phyloP scores from a whole-genome alignment of 441 rosid genomes.

The Manihot esculenta region DNA sequence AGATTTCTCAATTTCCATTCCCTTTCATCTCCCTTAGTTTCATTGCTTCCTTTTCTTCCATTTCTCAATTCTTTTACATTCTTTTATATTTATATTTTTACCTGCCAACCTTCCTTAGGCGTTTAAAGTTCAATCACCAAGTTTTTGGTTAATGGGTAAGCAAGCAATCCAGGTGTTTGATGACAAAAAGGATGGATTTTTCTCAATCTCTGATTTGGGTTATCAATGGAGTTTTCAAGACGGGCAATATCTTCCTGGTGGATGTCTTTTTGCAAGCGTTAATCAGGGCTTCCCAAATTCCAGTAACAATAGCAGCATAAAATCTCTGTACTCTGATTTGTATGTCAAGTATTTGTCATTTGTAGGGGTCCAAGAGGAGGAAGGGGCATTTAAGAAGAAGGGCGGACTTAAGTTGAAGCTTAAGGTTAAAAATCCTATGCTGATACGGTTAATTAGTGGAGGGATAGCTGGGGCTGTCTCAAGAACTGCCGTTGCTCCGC shows the following conservation, averaged over 20 bases:
- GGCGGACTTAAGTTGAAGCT: constrained; percentile 60
- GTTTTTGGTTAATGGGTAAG: constrained; percentile 49
- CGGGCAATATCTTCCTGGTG: constrained; percentile 29
- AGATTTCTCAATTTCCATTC: not conserved
- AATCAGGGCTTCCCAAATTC: constrained; percentile 63
- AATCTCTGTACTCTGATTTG: constrained; percentile 52
- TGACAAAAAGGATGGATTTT: constrained; percentile 48
- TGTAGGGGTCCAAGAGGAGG: constrained; percentile 48
- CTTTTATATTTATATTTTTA: constrained; percentile 20
- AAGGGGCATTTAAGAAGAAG: constrained; percentile 38
- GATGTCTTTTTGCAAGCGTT: constrained; percentile 78
- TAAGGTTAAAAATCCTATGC: constrained; percentile 69
- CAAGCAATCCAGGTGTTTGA: constrained; percentile 53
- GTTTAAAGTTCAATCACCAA: not conserved
- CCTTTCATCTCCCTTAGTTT: constrained; percentile 1
- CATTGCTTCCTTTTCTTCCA: not conserved
- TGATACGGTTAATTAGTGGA: constrained; percentile 83
- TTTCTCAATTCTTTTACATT: constrained; percentile 4
- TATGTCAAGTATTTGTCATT: constrained; percentile 52
- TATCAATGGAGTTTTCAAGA: constrained; percentile 43
- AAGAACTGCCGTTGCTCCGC: constrained; percentile 71
- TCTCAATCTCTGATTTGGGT: constrained; percentile 56
- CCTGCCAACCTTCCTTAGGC: not conserved
- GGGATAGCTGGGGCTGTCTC: constrained; percentile 91
- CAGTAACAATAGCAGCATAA: constrained; percentile 32